phyloP scores from a whole-genome alignment of 495 filamentous ascomycete species.

The Penicillium bovifimosum region DNA sequence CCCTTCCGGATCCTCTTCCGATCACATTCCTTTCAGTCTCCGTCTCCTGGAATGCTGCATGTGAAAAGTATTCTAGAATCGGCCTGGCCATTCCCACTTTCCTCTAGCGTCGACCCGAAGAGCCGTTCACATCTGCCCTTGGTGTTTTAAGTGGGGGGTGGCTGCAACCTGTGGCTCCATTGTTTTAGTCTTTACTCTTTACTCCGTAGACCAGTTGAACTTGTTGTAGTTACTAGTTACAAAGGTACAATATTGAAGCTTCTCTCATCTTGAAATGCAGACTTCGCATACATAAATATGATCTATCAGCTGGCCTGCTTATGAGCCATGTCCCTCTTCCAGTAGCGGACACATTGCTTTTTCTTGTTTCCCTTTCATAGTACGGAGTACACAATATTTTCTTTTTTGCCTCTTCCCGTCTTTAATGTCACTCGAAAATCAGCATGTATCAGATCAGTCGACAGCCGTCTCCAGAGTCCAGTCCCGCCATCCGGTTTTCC shows the following conservation, averaged over 20 bases:
- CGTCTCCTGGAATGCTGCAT: constrained; percentile 3
- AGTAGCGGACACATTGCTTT: not conserved
- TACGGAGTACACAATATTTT: too few relatives aligned
- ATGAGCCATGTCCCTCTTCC: not conserved
- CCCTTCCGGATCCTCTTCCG: not conserved
- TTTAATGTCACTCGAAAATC: not conserved
- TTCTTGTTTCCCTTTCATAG: constrained; percentile 2
- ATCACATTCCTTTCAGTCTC: constrained; percentile 1
- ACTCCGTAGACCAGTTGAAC: too few relatives aligned
- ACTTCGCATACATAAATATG: not conserved
- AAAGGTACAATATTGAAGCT: not conserved
- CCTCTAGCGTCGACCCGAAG: constrained; percentile 6
- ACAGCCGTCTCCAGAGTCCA: not conserved
- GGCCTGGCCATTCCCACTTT: constrained; percentile 13
- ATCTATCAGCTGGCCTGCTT: constrained; percentile 15
- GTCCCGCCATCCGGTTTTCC: not conserved
- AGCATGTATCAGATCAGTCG: constrained; percentile 6
- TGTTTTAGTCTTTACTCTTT: too few relatives aligned
- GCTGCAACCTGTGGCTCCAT: constrained; percentile 14
- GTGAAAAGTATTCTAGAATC: constrained; percentile 6
- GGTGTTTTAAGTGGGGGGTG: constrained; percentile 3
- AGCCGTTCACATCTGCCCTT: constrained; percentile 1
- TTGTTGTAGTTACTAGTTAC: too few relatives aligned
- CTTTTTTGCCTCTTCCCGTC: not conserved
- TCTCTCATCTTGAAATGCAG: not conserved